Conservation (phyloP, 441 rosid species). For the Gossypium schwendimanii region DNA sequence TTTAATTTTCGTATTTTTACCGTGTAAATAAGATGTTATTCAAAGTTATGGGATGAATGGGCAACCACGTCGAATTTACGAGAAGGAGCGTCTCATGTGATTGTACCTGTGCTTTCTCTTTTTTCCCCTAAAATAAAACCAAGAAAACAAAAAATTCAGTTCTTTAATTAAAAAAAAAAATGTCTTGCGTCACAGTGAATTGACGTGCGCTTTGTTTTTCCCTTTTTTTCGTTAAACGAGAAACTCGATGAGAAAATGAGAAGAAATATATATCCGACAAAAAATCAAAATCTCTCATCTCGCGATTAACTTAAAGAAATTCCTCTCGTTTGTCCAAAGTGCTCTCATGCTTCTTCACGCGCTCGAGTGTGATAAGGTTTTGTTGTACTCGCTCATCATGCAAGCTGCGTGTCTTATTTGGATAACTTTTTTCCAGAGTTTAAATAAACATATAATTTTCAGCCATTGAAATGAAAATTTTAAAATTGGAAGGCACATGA, state of each 20-base stretch:
- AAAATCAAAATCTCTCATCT: not conserved
- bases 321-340: not conserved
- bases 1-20: no score
- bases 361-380: not conserved
- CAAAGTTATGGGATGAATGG: not conserved
- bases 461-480: not conserved
- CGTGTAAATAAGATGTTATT: no score
- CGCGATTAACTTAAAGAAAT: not conserved
- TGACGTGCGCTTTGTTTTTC: not conserved
- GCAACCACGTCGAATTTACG: not conserved
- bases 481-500: not conserved
- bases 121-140: not conserved
- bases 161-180: not conserved
- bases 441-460: not conserved
- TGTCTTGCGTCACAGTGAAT: constrained; percentile 12
- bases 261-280: not conserved
- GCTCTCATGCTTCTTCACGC: not conserved
- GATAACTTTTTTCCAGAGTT: not conserved
- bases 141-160: not conserved
- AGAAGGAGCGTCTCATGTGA: not conserved
- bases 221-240: not conserved
- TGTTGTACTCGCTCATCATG: not conserved
- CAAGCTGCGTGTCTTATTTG: not conserved
- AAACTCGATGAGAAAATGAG: not conserved
- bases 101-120: not conserved